Percentiles rank a stretch among this genome's conserved stretches.
Conservation (phyloP, 2,329 filamentous ascomycete species). For the Fusarium mexicanum region DNA sequence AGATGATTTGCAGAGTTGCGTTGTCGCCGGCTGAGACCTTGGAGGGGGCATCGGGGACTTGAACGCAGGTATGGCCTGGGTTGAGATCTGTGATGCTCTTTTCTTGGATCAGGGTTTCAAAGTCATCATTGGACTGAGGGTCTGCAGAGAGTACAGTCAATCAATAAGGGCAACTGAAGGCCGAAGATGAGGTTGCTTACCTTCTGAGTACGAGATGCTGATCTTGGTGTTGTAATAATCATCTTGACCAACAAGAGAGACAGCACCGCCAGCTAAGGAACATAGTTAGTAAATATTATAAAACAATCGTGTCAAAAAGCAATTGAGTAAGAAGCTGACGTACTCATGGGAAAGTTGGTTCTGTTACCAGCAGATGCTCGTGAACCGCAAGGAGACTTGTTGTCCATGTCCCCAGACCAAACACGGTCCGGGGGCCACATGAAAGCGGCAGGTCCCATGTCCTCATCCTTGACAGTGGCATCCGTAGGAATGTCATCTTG, state of each 20-base stretch:
- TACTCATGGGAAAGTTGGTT: conserved; percentile 66
- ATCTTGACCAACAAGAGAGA: conserved; percentile 66
- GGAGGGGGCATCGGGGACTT: conserved; percentile 48
- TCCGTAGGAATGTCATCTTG: conserved; percentile 21
- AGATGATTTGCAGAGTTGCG: conserved; percentile 61
- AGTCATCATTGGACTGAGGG: conserved; percentile 53
- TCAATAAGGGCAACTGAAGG: background rate
- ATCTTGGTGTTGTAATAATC: conserved; percentile 65
- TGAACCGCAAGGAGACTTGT: conserved; percentile 67
- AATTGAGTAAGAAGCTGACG: background rate
- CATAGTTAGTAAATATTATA: background rate
- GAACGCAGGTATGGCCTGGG: conserved; percentile 58
- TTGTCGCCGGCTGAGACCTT: conserved; percentile 53
- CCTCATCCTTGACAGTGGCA: conserved; percentile 33
- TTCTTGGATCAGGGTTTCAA: conserved; percentile 50
- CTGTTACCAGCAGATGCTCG: conserved; percentile 57
- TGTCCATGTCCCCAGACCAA: conserved; percentile 65
- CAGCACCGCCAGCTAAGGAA: conserved; percentile 59
- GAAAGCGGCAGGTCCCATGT: conserved; percentile 66
- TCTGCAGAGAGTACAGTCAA: conserved; percentile 39
- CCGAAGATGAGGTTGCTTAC: conserved; percentile 43
- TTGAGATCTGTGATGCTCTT: conserved; percentile 52
- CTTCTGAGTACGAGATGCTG: conserved; percentile 61
- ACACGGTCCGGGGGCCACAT: conserved; percentile 68
- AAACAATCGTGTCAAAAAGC: background rate